These are phyloP conservation scores for Arthroderma sp. DNA, from an alignment of 2,329 filamentous ascomycete species.

Conservation along the genomic window DNA sequence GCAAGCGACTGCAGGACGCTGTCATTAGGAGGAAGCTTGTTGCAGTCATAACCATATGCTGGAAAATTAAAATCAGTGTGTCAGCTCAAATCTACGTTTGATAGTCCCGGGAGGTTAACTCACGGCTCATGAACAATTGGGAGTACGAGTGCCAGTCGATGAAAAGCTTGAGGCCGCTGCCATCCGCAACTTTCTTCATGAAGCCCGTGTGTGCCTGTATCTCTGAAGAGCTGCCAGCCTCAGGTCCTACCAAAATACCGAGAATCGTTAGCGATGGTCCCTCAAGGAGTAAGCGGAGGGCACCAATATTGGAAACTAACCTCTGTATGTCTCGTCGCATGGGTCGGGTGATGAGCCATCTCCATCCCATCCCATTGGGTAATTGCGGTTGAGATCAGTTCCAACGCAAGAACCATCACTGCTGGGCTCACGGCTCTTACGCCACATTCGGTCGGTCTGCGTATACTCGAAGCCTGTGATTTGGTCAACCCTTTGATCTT, in stretches of 20 bases:
- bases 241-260: slow-evolving; percentile 18
- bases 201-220: slow-evolving; percentile 38
- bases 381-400: slow-evolving; percentile 48
- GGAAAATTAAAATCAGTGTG: background rate
- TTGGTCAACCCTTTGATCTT: background rate
- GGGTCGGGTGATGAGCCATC: slow-evolving; percentile 39
- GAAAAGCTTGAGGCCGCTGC: slow-evolving; percentile 45
- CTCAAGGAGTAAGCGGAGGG: background rate
- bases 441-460: slow-evolving; percentile 48
- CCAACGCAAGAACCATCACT: slow-evolving; percentile 33
- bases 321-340: slow-evolving; percentile 38
- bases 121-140: slow-evolving; percentile 41
- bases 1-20: slow-evolving; percentile 39
- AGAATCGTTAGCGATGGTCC: background rate
- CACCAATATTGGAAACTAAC: slow-evolving; percentile 5
- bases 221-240: slow-evolving; percentile 39
- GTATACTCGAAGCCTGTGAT: slow-evolving; percentile 44
- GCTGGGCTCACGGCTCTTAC: slow-evolving; percentile 43
- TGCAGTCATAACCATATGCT: slow-evolving; percentile 48
- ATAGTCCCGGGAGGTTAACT: slow-evolving; percentile 3
- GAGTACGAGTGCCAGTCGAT: slow-evolving; percentile 55
- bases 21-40: slow-evolving; percentile 33
- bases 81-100: background rate
- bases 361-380: slow-evolving; percentile 38
- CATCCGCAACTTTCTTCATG: slow-evolving; percentile 30